These are phyloP conservation scores for Penicillium lagena DNA, from an alignment of 495 filamentous ascomycete species.

Conservation along the genomic window DNA sequence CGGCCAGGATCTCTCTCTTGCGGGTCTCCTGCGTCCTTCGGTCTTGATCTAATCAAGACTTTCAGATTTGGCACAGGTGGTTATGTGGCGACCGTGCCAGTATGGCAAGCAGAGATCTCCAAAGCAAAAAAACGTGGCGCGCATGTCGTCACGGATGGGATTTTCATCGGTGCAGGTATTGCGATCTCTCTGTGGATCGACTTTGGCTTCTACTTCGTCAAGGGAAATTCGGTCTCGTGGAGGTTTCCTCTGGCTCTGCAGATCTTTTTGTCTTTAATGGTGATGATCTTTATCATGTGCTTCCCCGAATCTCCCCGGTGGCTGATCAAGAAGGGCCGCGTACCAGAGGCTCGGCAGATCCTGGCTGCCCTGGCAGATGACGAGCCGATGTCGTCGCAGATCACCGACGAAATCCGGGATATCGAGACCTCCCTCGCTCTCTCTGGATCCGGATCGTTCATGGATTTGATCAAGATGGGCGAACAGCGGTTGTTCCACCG, in stretches of 20 bases:
- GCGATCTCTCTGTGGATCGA: constrained; percentile 66
- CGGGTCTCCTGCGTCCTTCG: too few relatives aligned
- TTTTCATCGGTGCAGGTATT: constrained; percentile 59
- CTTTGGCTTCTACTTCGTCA: constrained; percentile 48
- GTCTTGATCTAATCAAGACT: too few relatives aligned
- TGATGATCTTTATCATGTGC: constrained; percentile 40
- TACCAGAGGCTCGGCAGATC: constrained; percentile 47
- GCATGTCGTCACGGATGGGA: constrained; percentile 60
- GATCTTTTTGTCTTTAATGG: constrained; percentile 47
- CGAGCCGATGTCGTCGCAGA: constrained; percentile 14
- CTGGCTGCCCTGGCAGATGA: constrained; percentile 31
- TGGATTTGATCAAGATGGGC: constrained; percentile 25
- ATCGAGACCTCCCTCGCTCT: constrained; percentile 35
- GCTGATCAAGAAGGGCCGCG: constrained; percentile 47
- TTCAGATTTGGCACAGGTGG: constrained; percentile 47
- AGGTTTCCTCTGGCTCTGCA: constrained; percentile 62
- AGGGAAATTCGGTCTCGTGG: constrained; percentile 48
- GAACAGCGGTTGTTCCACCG: constrained; percentile 28
- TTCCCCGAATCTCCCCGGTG: constrained; percentile 57
- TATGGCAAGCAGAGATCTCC: constrained; percentile 59
- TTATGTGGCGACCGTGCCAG: constrained; percentile 56
- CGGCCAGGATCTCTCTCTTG: too few relatives aligned
- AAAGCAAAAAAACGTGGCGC: constrained; percentile 54
- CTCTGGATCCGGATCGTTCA: constrained; percentile 20
- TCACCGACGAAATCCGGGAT: constrained; percentile 25